Conservation (phyloP, 2,329 filamentous ascomycete genomes). For the Epichloe amarillans region DNA sequence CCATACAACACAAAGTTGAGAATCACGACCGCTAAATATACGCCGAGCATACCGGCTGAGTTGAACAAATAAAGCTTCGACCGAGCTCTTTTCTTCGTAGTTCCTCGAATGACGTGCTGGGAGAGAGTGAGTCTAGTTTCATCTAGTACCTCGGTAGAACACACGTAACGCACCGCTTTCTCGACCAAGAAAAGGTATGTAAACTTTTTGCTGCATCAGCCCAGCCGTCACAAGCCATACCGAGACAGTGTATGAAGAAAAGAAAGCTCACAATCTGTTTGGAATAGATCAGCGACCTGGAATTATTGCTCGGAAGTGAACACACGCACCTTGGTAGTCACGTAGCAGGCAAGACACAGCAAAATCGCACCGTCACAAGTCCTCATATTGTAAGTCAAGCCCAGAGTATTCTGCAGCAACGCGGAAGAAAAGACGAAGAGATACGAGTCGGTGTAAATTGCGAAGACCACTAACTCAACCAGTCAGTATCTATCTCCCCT, state of each 20-base stretch:
- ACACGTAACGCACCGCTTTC: conserved; percentile 35
- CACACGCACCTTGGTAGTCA: conserved; percentile 48
- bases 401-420: conserved; percentile 42
- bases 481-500: too few relatives aligned
- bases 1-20: conserved; percentile 49
- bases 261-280: conserved; percentile 18
- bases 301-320: not conserved
- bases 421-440: conserved; percentile 45
- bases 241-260: not conserved
- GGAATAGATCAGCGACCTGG: not conserved
- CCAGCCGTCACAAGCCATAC: not conserved
- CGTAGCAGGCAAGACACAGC: conserved; percentile 47
- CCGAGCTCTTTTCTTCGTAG: conserved; percentile 34
- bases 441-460: conserved; percentile 47
- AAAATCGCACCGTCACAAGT: conserved; percentile 46
- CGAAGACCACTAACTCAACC: conserved; percentile 36
- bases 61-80: conserved; percentile 50
- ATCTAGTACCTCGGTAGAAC: not conserved
- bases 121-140: conserved; percentile 2
- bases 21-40: conserved; percentile 34
- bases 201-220: conserved; percentile 20
- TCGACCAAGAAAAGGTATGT: conserved; percentile 55
- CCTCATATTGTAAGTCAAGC: conserved; percentile 34
- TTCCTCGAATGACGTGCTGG: conserved; percentile 44
- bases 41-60: conserved; percentile 39